These are phyloP conservation scores for Fusarium staphyleae DNA, from an alignment of 2,329 filamentous ascomycete species.

Conservation along the genomic window DNA sequence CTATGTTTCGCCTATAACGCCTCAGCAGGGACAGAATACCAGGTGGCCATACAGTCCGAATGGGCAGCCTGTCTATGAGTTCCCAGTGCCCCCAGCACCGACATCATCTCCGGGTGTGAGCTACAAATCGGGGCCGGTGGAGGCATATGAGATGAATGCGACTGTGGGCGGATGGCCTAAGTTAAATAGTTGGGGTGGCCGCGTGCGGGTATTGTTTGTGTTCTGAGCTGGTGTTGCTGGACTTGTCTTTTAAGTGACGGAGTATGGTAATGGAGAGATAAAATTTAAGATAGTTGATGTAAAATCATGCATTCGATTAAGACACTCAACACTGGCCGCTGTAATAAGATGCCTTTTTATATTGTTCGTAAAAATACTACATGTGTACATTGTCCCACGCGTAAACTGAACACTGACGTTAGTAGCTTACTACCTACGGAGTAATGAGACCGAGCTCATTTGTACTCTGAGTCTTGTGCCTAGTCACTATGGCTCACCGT, in stretches of 20 bases:
- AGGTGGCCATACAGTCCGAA: slow-evolving; percentile 23
- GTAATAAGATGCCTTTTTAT: too few relatives aligned
- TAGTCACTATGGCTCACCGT: too few relatives aligned
- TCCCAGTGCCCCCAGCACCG: slow-evolving; percentile 14
- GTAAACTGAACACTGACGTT: too few relatives aligned
- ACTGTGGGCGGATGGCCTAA: slow-evolving; percentile 23
- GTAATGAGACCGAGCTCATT: too few relatives aligned
- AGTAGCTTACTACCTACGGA: too few relatives aligned
- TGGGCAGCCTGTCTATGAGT: slow-evolving; percentile 28
- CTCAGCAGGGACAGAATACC: slow-evolving; percentile 28
- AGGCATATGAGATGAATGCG: slow-evolving; percentile 44
- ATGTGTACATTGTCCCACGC: too few relatives aligned
- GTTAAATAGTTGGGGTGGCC: not conserved
- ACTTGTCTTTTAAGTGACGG: slow-evolving; percentile 1
- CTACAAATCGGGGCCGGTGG: slow-evolving; percentile 49
- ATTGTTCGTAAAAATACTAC: too few relatives aligned
- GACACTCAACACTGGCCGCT: too few relatives aligned
- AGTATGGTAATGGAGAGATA: too few relatives aligned
- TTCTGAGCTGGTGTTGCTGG: slow-evolving; percentile 19
- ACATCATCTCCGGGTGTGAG: slow-evolving; percentile 32
- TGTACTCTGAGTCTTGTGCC: too few relatives aligned
- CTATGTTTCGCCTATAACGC: slow-evolving; percentile 19
- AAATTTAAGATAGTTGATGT: too few relatives aligned
- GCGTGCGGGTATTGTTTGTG: not conserved
- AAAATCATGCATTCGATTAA: too few relatives aligned